Conservation (phyloP, 257 asterid genomes). For the Nicotiana attenuata region DNA sequence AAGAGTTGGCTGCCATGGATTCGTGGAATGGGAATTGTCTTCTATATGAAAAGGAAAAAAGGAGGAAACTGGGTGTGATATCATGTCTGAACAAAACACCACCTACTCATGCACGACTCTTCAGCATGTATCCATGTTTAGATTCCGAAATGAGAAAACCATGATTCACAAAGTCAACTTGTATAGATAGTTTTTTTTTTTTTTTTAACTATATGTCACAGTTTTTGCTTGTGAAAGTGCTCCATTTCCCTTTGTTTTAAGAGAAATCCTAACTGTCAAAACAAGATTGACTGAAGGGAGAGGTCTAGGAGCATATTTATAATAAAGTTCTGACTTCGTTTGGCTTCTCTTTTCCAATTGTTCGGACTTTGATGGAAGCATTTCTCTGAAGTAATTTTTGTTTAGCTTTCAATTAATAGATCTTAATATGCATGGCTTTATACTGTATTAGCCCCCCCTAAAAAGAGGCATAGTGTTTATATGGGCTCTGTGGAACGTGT, state of each 20-base stretch:
- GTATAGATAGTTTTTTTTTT: neutral
- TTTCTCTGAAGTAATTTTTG: neutral
- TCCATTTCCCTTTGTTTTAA: no score
- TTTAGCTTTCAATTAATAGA: neutral
- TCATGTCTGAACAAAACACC: neutral
- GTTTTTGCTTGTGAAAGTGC: no score
- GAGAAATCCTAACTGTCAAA: no score
- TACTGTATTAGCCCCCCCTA: neutral
- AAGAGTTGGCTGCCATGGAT: neutral
- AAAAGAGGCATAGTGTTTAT: neutral
- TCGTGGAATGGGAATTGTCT: neutral
- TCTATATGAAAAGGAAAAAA: neutral
- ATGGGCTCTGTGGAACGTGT: neutral
- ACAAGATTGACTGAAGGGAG: no score
- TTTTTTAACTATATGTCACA: no score
- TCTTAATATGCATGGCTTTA: neutral
- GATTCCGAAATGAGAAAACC: neutral
- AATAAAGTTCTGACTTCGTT: neutral
- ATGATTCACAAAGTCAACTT: neutral
- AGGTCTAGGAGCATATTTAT: neutral
- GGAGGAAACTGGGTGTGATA: neutral
- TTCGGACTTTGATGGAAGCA: neutral
- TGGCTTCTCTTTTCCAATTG: neutral
- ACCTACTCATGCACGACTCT: neutral
- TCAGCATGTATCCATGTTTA: neutral